Conservation (phyloP, 306 rosid species). For the Cajanus cajan region DNA sequence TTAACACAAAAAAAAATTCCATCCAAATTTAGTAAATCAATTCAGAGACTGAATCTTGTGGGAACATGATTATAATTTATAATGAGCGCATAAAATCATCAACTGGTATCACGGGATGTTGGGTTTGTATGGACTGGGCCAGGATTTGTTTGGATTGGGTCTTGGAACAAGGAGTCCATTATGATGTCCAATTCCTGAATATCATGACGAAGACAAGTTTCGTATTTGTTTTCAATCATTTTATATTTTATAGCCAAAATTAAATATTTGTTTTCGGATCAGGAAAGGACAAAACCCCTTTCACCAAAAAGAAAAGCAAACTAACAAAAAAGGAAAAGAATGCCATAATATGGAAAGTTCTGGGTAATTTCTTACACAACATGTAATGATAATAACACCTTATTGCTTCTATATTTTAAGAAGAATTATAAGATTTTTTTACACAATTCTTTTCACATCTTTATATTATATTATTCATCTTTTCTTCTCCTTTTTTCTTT, state of each 20-base stretch:
- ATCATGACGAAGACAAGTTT: too few species aligned
- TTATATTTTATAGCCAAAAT: background rate
- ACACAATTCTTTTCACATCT: background rate
- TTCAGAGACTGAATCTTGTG: too few species aligned
- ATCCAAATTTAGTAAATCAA: too few species aligned
- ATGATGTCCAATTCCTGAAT: too few species aligned
- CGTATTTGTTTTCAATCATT: background rate
- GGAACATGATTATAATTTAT: too few species aligned
- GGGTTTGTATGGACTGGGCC: too few species aligned
- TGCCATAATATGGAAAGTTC: background rate
- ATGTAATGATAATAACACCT: background rate
- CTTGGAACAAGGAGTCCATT: too few species aligned
- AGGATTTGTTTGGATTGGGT: too few species aligned
- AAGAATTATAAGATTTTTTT: background rate
- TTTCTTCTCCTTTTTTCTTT: background rate
- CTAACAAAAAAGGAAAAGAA: background rate
- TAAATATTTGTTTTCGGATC: background rate
- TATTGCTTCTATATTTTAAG: background rate
- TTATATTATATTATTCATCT: background rate
- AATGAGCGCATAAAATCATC: too few species aligned
- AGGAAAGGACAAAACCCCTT: background rate
- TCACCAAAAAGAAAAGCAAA: background rate
- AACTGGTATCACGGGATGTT: too few species aligned
- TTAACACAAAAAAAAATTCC: too few species aligned
- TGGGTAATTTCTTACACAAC: background rate